Base-by-base conservation (phyloP, 306 rosid species). In the Vigna mungo region DNA sequence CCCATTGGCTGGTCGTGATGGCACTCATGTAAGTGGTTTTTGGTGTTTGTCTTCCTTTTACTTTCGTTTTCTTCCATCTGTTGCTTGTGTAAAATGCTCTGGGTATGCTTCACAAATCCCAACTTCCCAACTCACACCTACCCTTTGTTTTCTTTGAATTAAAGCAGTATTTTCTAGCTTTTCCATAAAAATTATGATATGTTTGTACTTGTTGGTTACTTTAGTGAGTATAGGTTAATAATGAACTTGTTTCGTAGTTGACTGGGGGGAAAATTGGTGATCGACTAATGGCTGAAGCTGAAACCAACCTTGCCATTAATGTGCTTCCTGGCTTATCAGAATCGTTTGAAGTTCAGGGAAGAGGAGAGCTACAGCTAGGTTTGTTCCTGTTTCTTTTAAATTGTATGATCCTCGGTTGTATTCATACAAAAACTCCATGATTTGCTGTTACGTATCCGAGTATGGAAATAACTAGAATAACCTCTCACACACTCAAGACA, bases 291-390 rank as follows among this genome's bases (percentile, higher is more conserved):
- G 96, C 97, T 65, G 99, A 95, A 90, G 90, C 99, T 15, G 99
- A 95, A 86, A 95, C 99, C 59, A 95, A 95, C 85, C 97, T 95
- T 72, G 99, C 99, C 74, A 90, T 95, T 81, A 95, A 92, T 90
- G 97, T 92, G 82, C 87, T 95, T 75, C 97, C 99, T 14, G 99
- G 97, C 75, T 77, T 92, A 78, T 87, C 97, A 48, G 99, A 95
- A 51, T 88, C 97, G 44, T 95, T 36, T 80, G 99, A 95, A 91
- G 99, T 95, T 82, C 99, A 92, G 85, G 99, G 99, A 81, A 91
- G 97, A 80, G 99, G 99, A 85, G 99, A 95, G 88, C 92, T 95
- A 79, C 99, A 95, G 85, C 85, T 95, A 47, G 99, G 99, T 90
- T 68, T 83, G 92, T 80, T 82, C 80, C 72, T 77, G 14, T 74